phyloP scores from a whole-genome alignment of 2,329 filamentous ascomycete genomes.

The Ilyonectria robusta region DNA sequence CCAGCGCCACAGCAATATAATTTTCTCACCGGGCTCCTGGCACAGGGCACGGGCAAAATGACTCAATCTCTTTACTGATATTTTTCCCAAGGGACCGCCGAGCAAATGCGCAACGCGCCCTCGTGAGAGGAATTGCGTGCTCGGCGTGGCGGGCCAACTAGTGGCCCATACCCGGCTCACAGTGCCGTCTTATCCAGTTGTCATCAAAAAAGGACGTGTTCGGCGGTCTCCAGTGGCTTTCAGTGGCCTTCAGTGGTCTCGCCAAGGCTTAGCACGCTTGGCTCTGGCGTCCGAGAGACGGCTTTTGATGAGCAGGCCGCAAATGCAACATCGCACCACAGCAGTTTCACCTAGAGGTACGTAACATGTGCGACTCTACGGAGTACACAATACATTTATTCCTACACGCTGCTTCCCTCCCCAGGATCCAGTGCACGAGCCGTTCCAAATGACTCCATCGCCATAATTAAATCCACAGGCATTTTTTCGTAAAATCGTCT shows the following conservation, averaged over 20 bases:
- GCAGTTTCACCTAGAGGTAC: no score
- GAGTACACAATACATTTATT: not conserved
- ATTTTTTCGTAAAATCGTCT: not conserved
- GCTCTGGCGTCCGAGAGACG: not conserved
- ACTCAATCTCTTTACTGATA: not conserved
- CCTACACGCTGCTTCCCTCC: not conserved
- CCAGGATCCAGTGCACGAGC: slow-evolving; percentile 2
- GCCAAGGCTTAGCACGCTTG: slow-evolving; percentile 3
- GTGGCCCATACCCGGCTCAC: not conserved
- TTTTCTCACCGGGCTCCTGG: no score
- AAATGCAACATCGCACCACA: not conserved
- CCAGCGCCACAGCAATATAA: no score
- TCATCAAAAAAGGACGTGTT: not conserved
- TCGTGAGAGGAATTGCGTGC: slow-evolving; percentile 20
- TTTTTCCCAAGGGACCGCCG: no score
- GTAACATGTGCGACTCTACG: not conserved
- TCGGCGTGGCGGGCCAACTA: slow-evolving; percentile 7
- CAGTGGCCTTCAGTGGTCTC: not conserved
- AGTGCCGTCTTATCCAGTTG: slow-evolving; percentile 11
- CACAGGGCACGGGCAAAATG: not conserved
- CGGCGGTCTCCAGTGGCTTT: not conserved
- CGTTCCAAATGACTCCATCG: not conserved
- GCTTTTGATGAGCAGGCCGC: not conserved
- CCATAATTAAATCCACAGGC: not conserved
- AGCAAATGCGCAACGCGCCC: not conserved